A percentile compares a stretch with the other conserved stretches of the same genome.
phyloP scores from a whole-genome alignment of 345 rosid genomes.

The Hirschfeldia incana region DNA sequence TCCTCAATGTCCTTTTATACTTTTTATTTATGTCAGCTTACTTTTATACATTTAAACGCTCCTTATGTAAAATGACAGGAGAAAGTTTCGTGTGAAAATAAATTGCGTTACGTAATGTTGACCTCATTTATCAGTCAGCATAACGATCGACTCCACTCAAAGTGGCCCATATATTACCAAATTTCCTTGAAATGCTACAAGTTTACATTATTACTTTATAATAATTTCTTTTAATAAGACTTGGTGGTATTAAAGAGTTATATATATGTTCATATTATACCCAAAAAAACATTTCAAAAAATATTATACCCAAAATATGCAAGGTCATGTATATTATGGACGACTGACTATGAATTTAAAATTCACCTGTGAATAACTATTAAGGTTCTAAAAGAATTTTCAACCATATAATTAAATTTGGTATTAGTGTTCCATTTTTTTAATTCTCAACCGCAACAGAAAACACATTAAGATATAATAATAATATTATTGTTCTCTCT shows the following conservation, averaged over 20 bases:
- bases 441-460: not conserved
- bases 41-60: constrained; percentile 4
- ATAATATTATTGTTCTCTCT: not conserved
- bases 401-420: not conserved
- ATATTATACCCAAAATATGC: not conserved
- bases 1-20: not conserved
- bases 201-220: not conserved
- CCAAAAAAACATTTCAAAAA: not conserved
- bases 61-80: constrained; percentile 1
- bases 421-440: not conserved
- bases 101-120: constrained; percentile 16
- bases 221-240: not conserved
- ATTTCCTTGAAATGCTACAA: not conserved
- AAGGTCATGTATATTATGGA: constrained; percentile 25
- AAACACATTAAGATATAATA: not conserved
- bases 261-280: not conserved
- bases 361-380: not conserved
- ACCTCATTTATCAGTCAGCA: constrained; percentile 25
- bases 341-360: constrained; percentile 22
- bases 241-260: not conserved
- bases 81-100: constrained; percentile 28
- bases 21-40: too few relatives aligned
- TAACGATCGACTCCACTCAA: constrained; percentile 14
- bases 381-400: constrained; percentile 8
- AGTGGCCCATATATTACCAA: not conserved